phyloP scores from a whole-genome alignment of 2,329 filamentous ascomycete species.

The Xylariales sp. region DNA sequence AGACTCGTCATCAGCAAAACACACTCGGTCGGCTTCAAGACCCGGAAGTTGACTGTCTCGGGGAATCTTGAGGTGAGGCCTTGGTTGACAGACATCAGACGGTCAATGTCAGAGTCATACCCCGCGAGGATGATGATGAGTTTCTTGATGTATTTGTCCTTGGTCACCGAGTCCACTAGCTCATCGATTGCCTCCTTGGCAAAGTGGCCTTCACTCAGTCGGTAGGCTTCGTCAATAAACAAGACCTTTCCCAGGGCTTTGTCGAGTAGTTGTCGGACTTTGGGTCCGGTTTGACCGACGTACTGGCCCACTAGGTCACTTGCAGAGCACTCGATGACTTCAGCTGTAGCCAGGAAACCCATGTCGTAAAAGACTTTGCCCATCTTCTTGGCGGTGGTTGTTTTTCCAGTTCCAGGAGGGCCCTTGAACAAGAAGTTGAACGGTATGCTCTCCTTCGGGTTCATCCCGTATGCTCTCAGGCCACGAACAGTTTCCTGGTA shows the following conservation, averaged over 20 bases:
- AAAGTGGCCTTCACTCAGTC: conserved; percentile 53
- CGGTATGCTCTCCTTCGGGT: conserved; percentile 46
- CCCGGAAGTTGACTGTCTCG: conserved; percentile 52
- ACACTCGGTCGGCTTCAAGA: conserved; percentile 39
- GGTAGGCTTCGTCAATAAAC: conserved; percentile 70
- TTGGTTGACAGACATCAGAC: conserved; percentile 54
- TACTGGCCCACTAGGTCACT: conserved; percentile 66
- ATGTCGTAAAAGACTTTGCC: conserved; percentile 72
- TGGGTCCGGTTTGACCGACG: conserved; percentile 56
- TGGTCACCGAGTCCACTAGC: conserved; percentile 46
- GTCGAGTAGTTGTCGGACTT: conserved; percentile 47
- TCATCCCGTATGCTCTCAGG: conserved; percentile 39
- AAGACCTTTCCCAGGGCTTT: conserved; percentile 59
- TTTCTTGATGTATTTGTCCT: conserved; percentile 53
- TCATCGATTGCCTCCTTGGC: conserved; percentile 53
- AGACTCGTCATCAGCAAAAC: conserved; percentile 35
- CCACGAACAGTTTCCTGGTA: conserved; percentile 41
- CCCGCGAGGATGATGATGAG: conserved; percentile 66
- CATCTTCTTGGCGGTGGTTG: conserved; percentile 66
- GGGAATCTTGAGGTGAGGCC: conserved; percentile 63
- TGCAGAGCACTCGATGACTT: conserved; percentile 63
- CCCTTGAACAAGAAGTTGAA: conserved; percentile 57
- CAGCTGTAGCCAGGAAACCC: conserved; percentile 56
- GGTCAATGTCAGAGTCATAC: conserved; percentile 62
- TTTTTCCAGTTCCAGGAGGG: conserved; percentile 58